Percentiles rank a stretch among this genome's conserved stretches.
Evolutionary conservation across 2,329 filamentous ascomycete genomes (phyloP).

Genomic region (Sphaerulina vaccinii): DNA sequence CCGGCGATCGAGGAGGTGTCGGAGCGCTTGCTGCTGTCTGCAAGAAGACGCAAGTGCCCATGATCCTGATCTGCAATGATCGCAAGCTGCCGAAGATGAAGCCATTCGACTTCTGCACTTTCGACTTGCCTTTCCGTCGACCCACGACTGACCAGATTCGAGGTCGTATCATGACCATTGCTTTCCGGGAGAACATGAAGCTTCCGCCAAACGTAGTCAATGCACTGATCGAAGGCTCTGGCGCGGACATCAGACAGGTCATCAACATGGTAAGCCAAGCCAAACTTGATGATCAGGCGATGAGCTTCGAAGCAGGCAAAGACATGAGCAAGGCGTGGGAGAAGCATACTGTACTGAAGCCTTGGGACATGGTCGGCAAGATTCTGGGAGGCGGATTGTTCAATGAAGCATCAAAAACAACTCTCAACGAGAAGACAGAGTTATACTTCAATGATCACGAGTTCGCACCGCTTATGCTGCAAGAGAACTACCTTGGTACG

Average conservation of each 20-base stretch:
- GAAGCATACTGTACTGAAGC: constrained; percentile 93
- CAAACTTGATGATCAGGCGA: constrained; percentile 77
- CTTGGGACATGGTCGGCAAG: constrained; percentile 96
- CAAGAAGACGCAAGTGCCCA: constrained; percentile 89
- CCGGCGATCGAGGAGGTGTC: constrained; percentile 91
- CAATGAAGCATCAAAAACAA: constrained; percentile 75
- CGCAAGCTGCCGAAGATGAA: constrained; percentile 94
- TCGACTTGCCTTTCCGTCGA: constrained; percentile 81
- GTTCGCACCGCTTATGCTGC: constrained; percentile 95
- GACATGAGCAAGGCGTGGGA: constrained; percentile 98
- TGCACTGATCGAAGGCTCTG: constrained; percentile 89
- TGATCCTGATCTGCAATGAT: constrained; percentile 98
- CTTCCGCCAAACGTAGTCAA: constrained; percentile 81
- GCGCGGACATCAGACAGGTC: constrained; percentile 94
- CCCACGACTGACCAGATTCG: constrained; percentile 90
- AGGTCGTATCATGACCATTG: constrained; percentile 91
- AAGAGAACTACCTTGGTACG: constrained; percentile 92
- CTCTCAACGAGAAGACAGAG: constrained; percentile 95
- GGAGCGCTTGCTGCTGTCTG: constrained; percentile 91
- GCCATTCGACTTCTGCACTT: constrained; percentile 85
- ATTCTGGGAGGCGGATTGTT: constrained; percentile 88
- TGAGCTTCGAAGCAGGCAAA: constrained; percentile 84
- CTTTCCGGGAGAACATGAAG: constrained; percentile 85
- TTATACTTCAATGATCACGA: constrained; percentile 99
- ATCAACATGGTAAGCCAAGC: constrained; percentile 98